Conservation (phyloP, 1,139 yeast genomes). For the Yamadazyma atmosphaerica region DNA sequence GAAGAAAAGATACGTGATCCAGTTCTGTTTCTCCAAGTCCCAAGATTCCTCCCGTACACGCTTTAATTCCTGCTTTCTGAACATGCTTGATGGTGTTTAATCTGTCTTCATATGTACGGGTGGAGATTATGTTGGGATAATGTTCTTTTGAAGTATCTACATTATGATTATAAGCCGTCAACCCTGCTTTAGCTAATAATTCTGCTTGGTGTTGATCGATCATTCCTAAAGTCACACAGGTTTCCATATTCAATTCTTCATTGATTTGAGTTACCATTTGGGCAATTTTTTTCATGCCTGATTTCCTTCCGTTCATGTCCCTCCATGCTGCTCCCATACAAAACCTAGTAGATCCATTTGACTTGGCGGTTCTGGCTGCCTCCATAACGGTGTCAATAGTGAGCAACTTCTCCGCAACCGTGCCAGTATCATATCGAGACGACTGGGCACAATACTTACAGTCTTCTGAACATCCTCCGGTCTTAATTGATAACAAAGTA, state of each 20-base stretch:
- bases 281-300: slow-evolving; percentile 60
- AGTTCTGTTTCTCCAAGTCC: slow-evolving; percentile 76
- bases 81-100: slow-evolving; percentile 65
- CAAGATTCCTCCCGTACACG: slow-evolving; percentile 78
- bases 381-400: slow-evolving; percentile 59
- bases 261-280: slow-evolving; percentile 68
- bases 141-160: slow-evolving; percentile 79
- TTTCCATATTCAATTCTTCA: slow-evolving; percentile 64
- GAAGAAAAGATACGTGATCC: slow-evolving; percentile 68
- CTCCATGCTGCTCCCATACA: slow-evolving; percentile 93
- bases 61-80: slow-evolving; percentile 64
- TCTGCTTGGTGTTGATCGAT: slow-evolving; percentile 61
- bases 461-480: slow-evolving; percentile 83
- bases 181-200: slow-evolving; percentile 62
- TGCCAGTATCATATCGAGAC: slow-evolving; percentile 64
- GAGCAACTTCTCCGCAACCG: slow-evolving; percentile 66
- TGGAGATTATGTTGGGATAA: slow-evolving; percentile 69
- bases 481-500: slow-evolving; percentile 70
- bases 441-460: slow-evolving; percentile 84
- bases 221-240: slow-evolving; percentile 84
- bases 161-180: slow-evolving; percentile 82
- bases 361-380: slow-evolving; percentile 65
- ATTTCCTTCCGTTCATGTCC: slow-evolving; percentile 77
- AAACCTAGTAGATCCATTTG: slow-evolving; percentile 72
- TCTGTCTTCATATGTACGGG: slow-evolving; percentile 71